phyloP scores from a whole-genome alignment of 2,329 filamentous ascomycete species.

The Mariannaea elegans region DNA sequence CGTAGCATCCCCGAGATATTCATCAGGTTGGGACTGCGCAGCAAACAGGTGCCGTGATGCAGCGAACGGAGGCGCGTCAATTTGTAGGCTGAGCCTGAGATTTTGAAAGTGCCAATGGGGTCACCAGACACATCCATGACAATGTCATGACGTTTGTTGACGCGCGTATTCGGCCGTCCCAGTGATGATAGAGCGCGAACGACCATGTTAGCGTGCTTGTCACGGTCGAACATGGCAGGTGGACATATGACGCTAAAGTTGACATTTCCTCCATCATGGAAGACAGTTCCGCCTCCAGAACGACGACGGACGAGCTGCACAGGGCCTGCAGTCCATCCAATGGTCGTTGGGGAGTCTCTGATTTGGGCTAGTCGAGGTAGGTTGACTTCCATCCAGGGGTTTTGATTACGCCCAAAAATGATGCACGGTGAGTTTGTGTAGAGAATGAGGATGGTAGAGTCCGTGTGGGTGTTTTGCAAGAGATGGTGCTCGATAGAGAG shows the following conservation, averaged over 20 bases:
- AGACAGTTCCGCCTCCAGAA: conserved; percentile 91
- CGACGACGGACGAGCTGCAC: conserved; percentile 79
- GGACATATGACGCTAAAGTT: conserved; percentile 96
- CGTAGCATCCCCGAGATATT: conserved; percentile 75
- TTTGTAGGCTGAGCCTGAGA: conserved; percentile 96
- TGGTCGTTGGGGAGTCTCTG: conserved; percentile 28
- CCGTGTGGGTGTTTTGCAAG: conserved; percentile 74
- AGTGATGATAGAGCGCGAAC: conserved; percentile 77
- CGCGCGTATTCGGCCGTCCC: conserved; percentile 68
- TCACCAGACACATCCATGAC: conserved; percentile 66
- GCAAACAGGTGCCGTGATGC: conserved; percentile 91
- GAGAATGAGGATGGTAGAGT: conserved; percentile 82
- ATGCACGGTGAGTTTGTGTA: conserved; percentile 90
- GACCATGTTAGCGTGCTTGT: conserved; percentile 93
- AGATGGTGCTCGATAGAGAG: conserved; percentile 94
- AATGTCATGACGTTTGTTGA: conserved; percentile 94
- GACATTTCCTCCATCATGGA: conserved; percentile 91
- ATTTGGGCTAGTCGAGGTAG: conserved; percentile 63
- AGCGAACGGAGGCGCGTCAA: conserved; percentile 81
- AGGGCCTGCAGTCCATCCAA: conserved; percentile 38
- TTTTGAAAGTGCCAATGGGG: conserved; percentile 67
- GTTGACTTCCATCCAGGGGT: conserved; percentile 94
- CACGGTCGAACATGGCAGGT: conserved; percentile 76
- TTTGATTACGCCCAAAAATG: conserved; percentile 95
- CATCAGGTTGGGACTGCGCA: conserved; percentile 78